phyloP scores from a whole-genome alignment of 805 yeast species.

The Candida multigemmis region DNA sequence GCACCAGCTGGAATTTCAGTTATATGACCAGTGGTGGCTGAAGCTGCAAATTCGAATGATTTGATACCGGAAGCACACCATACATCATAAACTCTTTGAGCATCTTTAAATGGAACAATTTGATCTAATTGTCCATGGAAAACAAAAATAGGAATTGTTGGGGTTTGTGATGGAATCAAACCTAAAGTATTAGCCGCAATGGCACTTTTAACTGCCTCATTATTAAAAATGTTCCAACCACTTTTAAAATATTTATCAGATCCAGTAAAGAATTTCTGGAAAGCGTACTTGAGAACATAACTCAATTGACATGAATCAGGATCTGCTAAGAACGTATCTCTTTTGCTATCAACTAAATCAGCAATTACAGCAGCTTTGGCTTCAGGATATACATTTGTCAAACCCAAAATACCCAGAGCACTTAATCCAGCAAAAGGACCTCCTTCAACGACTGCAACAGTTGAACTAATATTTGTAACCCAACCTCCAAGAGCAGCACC shows the following conservation, averaged over 20 bases:
- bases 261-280: no score
- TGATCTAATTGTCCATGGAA: slow-evolving; percentile 12
- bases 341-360: no score
- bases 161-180: slow-evolving; percentile 5
- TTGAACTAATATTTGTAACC: slow-evolving; percentile 22
- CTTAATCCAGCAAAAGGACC: slow-evolving; percentile 19
- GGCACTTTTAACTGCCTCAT: slow-evolving; percentile 6
- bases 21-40: slow-evolving; percentile 13
- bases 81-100: slow-evolving; percentile 10
- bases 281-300: no score
- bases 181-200: slow-evolving; percentile 15
- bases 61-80: slow-evolving; percentile 17
- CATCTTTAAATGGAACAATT: slow-evolving; percentile 9
- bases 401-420: slow-evolving; percentile 19
- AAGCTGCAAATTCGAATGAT: slow-evolving; percentile 16
- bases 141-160: slow-evolving; percentile 13
- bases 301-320: no score
- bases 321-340: no score
- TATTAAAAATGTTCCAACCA: slow-evolving; percentile 9
- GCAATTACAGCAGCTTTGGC: slow-evolving; percentile 2
- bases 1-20: slow-evolving; percentile 8
- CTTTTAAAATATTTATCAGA: slow-evolving; percentile 4
- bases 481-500: slow-evolving; percentile 30
- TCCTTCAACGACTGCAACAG: slow-evolving; percentile 15
- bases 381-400: slow-evolving; percentile 21